Evolutionary conservation across 768 basidiomycete genomes (phyloP).

Genomic region (Lentinus brumalis): DNA sequence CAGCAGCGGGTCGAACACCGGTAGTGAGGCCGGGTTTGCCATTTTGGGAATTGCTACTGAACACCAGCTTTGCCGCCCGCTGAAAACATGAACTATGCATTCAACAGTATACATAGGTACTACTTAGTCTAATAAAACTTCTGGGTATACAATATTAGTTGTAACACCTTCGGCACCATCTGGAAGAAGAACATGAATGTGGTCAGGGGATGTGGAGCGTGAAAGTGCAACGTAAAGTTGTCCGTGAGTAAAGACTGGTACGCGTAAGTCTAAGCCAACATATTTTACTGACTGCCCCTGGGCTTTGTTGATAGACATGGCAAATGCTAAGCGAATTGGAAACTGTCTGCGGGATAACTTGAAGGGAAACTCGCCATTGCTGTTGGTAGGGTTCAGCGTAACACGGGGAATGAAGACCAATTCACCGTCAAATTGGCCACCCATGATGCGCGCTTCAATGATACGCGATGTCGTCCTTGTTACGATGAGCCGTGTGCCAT

Average conservation of each 20-base stretch:
- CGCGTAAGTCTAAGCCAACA: slow-evolving; percentile 43
- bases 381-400: slow-evolving; percentile 23
- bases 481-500: slow-evolving; percentile 39
- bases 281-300: slow-evolving; percentile 48
- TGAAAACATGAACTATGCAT: no score
- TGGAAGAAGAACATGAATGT: slow-evolving; percentile 32
- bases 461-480: slow-evolving; percentile 29
- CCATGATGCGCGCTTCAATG: slow-evolving; percentile 37
- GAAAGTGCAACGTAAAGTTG: slow-evolving; percentile 49
- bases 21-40: no score
- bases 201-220: slow-evolving; percentile 31
- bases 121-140: neutral
- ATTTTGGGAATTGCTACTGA: no score
- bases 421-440: slow-evolving; percentile 39
- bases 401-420: slow-evolving; percentile 36
- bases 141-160: slow-evolving; percentile 4
- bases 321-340: slow-evolving; percentile 45
- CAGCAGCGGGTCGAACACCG: no score
- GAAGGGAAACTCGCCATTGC: slow-evolving; percentile 30
- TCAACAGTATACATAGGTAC: no score
- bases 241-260: slow-evolving; percentile 43
- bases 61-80: no score
- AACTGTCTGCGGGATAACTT: slow-evolving; percentile 39
- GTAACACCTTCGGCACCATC: neutral
- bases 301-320: slow-evolving; percentile 33